phyloP scores from a whole-genome alignment of 176 grass and related monocot genomes.

The Hyparrhenia diplandra region DNA sequence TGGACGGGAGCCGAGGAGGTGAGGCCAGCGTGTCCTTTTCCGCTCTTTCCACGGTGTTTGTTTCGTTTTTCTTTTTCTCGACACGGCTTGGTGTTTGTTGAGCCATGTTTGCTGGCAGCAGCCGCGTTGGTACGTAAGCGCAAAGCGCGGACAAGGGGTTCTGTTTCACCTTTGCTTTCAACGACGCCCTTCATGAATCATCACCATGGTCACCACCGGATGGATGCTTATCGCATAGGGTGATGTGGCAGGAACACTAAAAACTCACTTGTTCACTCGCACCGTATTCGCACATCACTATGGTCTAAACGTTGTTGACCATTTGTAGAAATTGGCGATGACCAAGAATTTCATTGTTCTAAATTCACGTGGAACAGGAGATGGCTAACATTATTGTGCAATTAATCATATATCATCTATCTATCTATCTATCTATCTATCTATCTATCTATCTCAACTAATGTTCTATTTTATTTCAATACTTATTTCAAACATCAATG shows the following conservation, averaged over 20 bases:
- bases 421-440: too few relatives aligned
- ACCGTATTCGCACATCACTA: too few relatives aligned
- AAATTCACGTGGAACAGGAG: too few relatives aligned
- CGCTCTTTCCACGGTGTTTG: background rate
- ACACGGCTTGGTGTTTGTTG: background rate
- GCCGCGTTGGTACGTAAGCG: background rate
- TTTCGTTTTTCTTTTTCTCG: background rate
- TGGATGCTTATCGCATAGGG: background rate
- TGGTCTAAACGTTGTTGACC: too few relatives aligned
- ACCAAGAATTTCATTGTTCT: too few relatives aligned
- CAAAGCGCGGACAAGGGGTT: background rate
- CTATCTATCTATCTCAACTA: background rate
- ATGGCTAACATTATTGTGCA: too few relatives aligned
- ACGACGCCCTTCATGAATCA: background rate
- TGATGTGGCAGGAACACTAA: background rate
- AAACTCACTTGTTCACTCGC: too few relatives aligned
- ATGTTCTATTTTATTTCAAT: too few relatives aligned
- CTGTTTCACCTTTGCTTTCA: background rate
- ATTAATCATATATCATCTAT: too few relatives aligned
- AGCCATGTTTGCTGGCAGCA: background rate
- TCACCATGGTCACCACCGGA: too few relatives aligned
- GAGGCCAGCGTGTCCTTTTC: background rate
- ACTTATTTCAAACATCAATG: too few relatives aligned
- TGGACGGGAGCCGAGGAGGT: slow-evolving; percentile 6
- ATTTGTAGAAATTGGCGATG: too few relatives aligned